Percentiles rank a stretch among this genome's conserved stretches.
Conservation (phyloP, 1,139 yeast genomes). For the Hansenula sp. region DNA sequence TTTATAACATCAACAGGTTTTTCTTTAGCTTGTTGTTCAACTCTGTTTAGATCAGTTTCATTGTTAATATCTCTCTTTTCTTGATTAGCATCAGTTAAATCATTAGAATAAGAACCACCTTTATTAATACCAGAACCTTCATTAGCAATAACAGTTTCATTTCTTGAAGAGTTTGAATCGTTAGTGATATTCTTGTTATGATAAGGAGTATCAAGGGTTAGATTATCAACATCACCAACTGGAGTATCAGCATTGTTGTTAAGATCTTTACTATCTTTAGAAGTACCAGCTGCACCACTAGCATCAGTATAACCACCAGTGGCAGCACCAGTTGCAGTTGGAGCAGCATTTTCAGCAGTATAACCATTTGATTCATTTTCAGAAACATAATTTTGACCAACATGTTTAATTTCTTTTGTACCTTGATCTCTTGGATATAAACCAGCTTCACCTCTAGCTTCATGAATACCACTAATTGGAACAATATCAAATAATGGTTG, state of each 20-base stretch:
- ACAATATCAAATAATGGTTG: slow-evolving; percentile 61
- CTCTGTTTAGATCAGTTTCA: slow-evolving; percentile 10
- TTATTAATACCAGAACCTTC: slow-evolving; percentile 5
- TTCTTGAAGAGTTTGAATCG: slow-evolving; percentile 21
- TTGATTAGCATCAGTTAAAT: slow-evolving; percentile 5
- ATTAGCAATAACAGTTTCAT: slow-evolving; percentile 15
- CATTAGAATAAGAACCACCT: slow-evolving; percentile 3
- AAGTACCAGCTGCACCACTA: neutral
- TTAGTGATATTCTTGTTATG: neutral
- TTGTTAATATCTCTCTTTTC: slow-evolving; percentile 8
- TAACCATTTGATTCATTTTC: neutral
- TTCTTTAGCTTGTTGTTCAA: slow-evolving; percentile 10
- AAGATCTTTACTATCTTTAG: no score
- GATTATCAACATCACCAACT: neutral
- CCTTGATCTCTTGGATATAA: slow-evolving; percentile 61
- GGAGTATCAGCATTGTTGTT: neutral
- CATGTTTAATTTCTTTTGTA: slow-evolving; percentile 45
- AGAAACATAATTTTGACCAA: slow-evolving; percentile 35
- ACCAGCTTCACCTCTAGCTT: slow-evolving; percentile 47
- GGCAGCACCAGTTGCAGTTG: neutral
- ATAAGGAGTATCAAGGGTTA: neutral
- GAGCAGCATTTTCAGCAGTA: neutral
- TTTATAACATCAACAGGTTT: slow-evolving; percentile 22
- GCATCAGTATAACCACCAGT: neutral
- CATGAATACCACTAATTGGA: slow-evolving; percentile 68